phyloP scores from a whole-genome alignment of 2,329 filamentous ascomycete genomes.

The Monilinia fructicola region DNA sequence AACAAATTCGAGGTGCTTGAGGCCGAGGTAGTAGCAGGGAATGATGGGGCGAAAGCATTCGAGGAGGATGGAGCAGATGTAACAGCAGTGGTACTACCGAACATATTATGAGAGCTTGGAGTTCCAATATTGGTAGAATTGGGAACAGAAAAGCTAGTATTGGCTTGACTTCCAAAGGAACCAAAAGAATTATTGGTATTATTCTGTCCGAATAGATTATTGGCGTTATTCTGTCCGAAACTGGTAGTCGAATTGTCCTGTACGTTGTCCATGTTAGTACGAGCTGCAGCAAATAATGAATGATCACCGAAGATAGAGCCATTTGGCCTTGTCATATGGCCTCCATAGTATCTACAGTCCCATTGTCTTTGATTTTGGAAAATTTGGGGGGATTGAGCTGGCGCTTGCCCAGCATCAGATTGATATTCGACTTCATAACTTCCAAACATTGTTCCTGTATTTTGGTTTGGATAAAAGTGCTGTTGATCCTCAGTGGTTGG shows the following conservation, averaged over 20 bases:
- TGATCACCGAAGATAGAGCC: background rate
- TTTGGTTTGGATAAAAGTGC: background rate
- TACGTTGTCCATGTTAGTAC: constrained; percentile 4
- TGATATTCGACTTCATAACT: background rate
- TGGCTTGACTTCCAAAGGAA: constrained; percentile 14
- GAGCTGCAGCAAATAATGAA: background rate
- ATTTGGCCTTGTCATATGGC: background rate
- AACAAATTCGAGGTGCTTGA: constrained; percentile 20
- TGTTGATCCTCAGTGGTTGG: constrained; percentile 2
- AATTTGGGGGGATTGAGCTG: background rate
- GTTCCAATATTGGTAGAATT: constrained; percentile 14
- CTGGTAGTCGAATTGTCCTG: constrained; percentile 7
- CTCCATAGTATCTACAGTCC: background rate
- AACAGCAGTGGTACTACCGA: constrained; percentile 10
- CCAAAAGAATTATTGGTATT: constrained; percentile 10
- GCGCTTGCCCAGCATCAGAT: constrained; percentile 11
- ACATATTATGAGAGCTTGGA: constrained; percentile 4
- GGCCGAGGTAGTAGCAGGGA: constrained; percentile 20
- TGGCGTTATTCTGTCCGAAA: constrained; percentile 10
- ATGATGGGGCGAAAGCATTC: background rate
- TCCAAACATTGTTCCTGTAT: background rate
- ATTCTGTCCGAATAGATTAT: background rate
- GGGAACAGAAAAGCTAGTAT: constrained; percentile 10
- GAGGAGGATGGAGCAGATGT: constrained; percentile 13
- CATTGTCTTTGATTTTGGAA: background rate